Conservation (phyloP, 2,329 filamentous ascomycete species). For the Hymenoscyphus fructigenus region DNA sequence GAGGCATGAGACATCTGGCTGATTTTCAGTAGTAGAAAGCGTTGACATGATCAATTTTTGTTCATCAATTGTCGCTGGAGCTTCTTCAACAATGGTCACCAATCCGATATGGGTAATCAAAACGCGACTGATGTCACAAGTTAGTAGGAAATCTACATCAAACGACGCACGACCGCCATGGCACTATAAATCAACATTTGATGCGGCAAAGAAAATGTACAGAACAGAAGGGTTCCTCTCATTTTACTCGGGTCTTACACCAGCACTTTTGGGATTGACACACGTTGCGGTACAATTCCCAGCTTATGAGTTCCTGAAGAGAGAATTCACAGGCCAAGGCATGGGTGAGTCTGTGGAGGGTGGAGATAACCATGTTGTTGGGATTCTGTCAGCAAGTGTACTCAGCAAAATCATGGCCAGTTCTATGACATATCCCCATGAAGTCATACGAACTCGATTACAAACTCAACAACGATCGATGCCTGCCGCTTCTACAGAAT, state of each 20-base stretch:
- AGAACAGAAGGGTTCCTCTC: slow-evolving; percentile 80
- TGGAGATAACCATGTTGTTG: slow-evolving; percentile 70
- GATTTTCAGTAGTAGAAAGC: slow-evolving; percentile 55
- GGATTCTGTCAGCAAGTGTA: slow-evolving; percentile 84
- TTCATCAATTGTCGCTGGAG: slow-evolving; percentile 87
- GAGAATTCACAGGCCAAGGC: slow-evolving; percentile 81
- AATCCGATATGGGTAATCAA: slow-evolving; percentile 99
- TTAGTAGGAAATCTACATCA: slow-evolving; percentile 54
- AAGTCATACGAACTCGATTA: slow-evolving; percentile 88
- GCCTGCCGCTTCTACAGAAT: slow-evolving; percentile 51
- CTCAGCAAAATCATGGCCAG: slow-evolving; percentile 93
- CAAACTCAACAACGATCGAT: slow-evolving; percentile 85
- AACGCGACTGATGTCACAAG: slow-evolving; percentile 95
- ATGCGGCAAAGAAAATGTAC: slow-evolving; percentile 97
- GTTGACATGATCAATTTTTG: slow-evolving; percentile 78
- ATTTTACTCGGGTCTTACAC: slow-evolving; percentile 93
- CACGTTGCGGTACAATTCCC: slow-evolving; percentile 98
- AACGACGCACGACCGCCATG: slow-evolving; percentile 66
- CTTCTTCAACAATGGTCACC: slow-evolving; percentile 88
- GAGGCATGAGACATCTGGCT: slow-evolving; percentile 19
- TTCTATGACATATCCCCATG: slow-evolving; percentile 93
- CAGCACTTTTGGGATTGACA: slow-evolving; percentile 84
- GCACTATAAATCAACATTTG: slow-evolving; percentile 87
- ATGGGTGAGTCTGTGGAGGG: slow-evolving; percentile 67
- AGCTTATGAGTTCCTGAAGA: slow-evolving; percentile 91